Conservation (phyloP, 2,329 filamentous ascomycete genomes). For the Diplodia scrobiculata region DNA sequence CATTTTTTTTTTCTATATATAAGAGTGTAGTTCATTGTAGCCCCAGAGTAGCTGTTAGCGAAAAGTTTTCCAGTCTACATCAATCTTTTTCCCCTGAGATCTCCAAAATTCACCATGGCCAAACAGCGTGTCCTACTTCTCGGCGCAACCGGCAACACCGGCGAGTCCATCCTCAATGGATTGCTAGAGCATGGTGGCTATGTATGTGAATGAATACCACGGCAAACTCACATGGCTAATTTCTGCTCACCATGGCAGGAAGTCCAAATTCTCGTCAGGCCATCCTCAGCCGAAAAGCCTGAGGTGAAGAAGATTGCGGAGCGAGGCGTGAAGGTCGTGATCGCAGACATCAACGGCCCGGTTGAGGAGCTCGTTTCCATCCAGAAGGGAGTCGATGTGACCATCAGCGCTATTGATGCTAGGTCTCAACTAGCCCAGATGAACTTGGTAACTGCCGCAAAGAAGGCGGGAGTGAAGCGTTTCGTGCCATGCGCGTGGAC, state of each 20-base stretch:
- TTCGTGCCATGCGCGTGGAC: conserved; percentile 39
- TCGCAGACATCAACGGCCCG: conserved; percentile 5
- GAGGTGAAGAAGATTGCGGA: conserved; percentile 14
- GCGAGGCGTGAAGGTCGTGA: conserved; percentile 4
- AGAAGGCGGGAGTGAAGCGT: conserved; percentile 38
- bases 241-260: not conserved
- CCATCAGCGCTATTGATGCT: conserved; percentile 4
- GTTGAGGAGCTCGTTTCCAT: not conserved
- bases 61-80: not conserved
- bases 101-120: not conserved
- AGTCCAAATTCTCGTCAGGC: conserved; percentile 5
- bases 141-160: conserved; percentile 8
- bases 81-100: not conserved
- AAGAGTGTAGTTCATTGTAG: too few species aligned
- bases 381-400: not conserved
- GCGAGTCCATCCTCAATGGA: conserved; percentile 5
- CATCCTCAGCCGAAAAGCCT: conserved; percentile 3
- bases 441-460: conserved; percentile 33
- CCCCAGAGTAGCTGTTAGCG: too few species aligned
- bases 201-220: not conserved
- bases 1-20: too few species aligned
- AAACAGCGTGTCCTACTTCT: conserved; percentile 9
- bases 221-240: not conserved
- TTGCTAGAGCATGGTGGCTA: conserved; percentile 4
- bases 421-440: not conserved